Percentiles rank a stretch among this genome's conserved stretches.
phyloP scores from a whole-genome alignment of 208 protist species.

The Wallacemonas sp. region DNA sequence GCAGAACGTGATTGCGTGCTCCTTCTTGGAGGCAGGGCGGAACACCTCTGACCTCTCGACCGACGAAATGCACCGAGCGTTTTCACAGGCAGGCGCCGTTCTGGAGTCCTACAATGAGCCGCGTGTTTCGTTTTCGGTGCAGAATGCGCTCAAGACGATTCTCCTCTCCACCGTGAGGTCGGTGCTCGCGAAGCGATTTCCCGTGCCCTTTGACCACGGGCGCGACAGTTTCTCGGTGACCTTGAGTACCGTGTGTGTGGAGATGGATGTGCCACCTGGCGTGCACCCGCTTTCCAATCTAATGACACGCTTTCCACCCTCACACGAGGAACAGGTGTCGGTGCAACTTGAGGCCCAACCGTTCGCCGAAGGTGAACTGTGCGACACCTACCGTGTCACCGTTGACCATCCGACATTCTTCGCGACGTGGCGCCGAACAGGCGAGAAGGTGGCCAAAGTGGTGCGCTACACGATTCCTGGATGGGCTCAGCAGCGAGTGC shows the following conservation, averaged over 20 bases:
- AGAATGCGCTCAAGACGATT: background rate
- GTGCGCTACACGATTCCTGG: background rate
- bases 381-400: too few species aligned
- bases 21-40: background rate
- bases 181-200: background rate
- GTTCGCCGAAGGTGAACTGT: too few species aligned
- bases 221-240: background rate
- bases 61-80: background rate
- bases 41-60: background rate
- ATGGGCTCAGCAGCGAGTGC: background rate
- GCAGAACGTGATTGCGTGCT: background rate
- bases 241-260: too few species aligned
- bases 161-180: background rate
- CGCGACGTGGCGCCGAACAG: background rate
- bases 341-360: background rate
- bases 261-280: background rate
- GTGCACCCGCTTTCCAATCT: conserved; percentile 1
- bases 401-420: too few species aligned
- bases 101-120: too few species aligned
- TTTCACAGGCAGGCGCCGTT: background rate
- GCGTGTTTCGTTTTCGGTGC: background rate
- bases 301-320: background rate
- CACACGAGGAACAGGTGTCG: background rate
- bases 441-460: background rate
- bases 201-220: background rate